Percentiles rank a stretch among this genome's conserved stretches.
Evolutionary conservation across 164 flowering plant genomes (phyloP).

Genomic region (Sextonia rubra): DNA sequence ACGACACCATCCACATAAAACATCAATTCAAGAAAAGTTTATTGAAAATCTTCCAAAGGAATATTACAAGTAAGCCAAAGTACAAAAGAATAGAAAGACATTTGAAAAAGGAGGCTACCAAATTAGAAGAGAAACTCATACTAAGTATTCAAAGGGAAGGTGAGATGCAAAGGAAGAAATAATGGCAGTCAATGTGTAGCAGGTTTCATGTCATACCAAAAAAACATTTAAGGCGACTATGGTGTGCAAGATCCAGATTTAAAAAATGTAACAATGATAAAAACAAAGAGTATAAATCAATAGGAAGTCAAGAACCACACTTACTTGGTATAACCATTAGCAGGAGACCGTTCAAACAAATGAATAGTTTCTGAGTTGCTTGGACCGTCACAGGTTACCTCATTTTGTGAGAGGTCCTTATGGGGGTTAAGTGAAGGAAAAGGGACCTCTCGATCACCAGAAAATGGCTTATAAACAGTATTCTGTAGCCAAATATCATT

Average conservation of each 20-base stretch:
- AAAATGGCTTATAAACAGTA: conserved; percentile 38
- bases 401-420: conserved; percentile 42
- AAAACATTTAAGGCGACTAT: neutral
- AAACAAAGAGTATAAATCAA: neutral
- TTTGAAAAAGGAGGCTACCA: too few relatives aligned
- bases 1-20: too few relatives aligned
- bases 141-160: too few relatives aligned
- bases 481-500: conserved; percentile 59
- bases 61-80: too few relatives aligned
- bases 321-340: conserved; percentile 71
- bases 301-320: conserved; percentile 26
- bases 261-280: too few relatives aligned
- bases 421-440: conserved; percentile 28
- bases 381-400: conserved; percentile 44
- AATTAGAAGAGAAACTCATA: too few relatives aligned
- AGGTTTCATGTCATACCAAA: neutral
- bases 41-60: too few relatives aligned
- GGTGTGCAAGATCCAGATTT: too few relatives aligned
- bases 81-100: too few relatives aligned
- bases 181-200: neutral
- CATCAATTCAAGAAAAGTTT: too few relatives aligned
- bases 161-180: neutral
- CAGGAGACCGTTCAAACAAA: conserved; percentile 44
- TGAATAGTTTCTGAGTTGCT: conserved; percentile 34
- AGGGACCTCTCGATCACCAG: conserved; percentile 35